Evolutionary conservation across 805 yeast genomes (phyloP), one percentile per base, ranked within the genome.

Genomic region (Nakazawaea anatomiae): DNA sequence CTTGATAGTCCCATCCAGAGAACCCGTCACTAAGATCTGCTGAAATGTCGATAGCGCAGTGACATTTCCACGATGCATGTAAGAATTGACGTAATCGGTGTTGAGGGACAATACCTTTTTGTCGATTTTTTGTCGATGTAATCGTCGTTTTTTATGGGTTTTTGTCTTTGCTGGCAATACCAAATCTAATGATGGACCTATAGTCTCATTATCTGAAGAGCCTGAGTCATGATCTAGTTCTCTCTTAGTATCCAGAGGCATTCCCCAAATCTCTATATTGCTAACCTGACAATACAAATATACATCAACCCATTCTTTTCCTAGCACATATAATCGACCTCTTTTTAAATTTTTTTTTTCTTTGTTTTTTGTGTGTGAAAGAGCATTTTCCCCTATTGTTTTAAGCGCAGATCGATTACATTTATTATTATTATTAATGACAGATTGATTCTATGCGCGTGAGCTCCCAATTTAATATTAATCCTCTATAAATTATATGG

Each of bases 1-100:
- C 52, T 69, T 69, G 43, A 69, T 49, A n/a, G 53, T 48, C 3
- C 73, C 73, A 46, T 69, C 73, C 14, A 34, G 46, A 6, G 70
- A 65, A 2, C 62, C 59, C 0, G 71, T 62, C 3, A 60, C 59
- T 4, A 68, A 44, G 34, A 65, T 55, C 8, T 39, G 28, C 8
- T 39, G 35, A 9, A 31, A 43, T 3, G n/a, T 7, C 5, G 34
- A 14, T 5, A 46, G 5, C 1, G 32, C 39, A 8, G 51, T 48
- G 14, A 54, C 41, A 12, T 48, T 32, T 10, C 41, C 43, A 25
- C 38, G 48, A 39, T 54, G 56, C 56, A 54, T 51, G 36, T 54
- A 54, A 8, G 56, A 54, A 18, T 44, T 48, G 28, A 28, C 28
- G 29, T 51, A 54, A 0, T 27, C 28, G 12, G 42, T 14, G 14